phyloP scores from a whole-genome alignment of 108 stramenopile species.

The Pseudonitzschia pungens region DNA sequence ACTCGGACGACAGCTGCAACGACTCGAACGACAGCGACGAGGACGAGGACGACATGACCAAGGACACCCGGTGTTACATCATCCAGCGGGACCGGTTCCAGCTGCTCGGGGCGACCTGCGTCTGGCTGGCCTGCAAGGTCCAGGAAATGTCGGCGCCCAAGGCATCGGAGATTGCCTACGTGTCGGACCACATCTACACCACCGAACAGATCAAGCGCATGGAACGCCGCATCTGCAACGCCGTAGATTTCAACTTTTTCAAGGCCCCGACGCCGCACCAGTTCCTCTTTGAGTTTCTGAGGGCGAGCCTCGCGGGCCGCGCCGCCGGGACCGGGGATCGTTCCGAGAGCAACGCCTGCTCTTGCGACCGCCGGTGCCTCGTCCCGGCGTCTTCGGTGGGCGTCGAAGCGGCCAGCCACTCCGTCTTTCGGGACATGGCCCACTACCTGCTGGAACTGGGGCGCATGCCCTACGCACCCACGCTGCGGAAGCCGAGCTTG shows the following conservation, averaged over 20 bases:
- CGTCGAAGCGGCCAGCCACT: background rate
- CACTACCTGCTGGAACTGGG: conserved; percentile 74
- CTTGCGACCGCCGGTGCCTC: background rate
- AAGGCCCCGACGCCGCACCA: conserved; percentile 52
- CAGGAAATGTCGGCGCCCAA: conserved; percentile 55
- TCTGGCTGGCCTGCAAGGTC: conserved; percentile 79
- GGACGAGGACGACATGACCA: conserved; percentile 23
- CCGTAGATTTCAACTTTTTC: conserved; percentile 53
- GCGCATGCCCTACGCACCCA: conserved; percentile 62
- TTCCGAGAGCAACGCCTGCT: background rate
- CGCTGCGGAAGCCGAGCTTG: conserved; percentile 47
- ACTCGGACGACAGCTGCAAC: too few species aligned
- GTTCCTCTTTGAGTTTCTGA: conserved; percentile 55
- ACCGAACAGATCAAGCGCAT: conserved; percentile 56
- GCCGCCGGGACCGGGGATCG: too few species aligned
- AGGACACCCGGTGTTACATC: conserved; percentile 42
- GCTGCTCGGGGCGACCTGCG: conserved; percentile 69
- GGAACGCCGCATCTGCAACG: conserved; percentile 64
- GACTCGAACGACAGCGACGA: background rate
- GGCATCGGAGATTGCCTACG: conserved; percentile 66
- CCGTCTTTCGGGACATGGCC: conserved; percentile 51
- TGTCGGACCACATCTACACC: conserved; percentile 69
- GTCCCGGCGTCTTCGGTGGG: background rate
- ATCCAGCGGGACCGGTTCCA: conserved; percentile 51
- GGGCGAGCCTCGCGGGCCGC: conserved; percentile 59